A percentile compares a stretch with the other conserved stretches of the same genome.
phyloP scores from a whole-genome alignment of 1,139 yeast genomes.

The Pichia sp. region DNA sequence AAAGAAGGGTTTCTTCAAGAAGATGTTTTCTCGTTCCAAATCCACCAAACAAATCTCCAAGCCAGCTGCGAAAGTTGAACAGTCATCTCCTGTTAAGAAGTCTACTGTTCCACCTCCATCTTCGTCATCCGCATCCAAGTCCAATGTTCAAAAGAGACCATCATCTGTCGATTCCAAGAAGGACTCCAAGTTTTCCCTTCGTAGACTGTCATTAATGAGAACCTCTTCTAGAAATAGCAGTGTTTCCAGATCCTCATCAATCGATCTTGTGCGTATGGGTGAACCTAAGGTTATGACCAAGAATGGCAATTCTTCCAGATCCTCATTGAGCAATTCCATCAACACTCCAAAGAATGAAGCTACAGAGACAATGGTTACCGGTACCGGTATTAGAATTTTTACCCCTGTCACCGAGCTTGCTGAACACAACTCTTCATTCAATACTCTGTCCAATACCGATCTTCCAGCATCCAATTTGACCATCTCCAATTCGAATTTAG shows the following conservation, averaged over 20 bases:
- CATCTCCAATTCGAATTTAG: background rate
- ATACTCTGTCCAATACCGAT: slow-evolving; percentile 4
- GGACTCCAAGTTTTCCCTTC: slow-evolving; percentile 7
- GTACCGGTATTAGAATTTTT: slow-evolving; percentile 1
- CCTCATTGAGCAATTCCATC: background rate
- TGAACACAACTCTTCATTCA: slow-evolving; percentile 3
- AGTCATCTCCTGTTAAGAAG: background rate
- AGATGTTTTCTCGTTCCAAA: slow-evolving; percentile 11
- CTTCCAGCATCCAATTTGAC: background rate
- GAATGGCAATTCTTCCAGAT: background rate
- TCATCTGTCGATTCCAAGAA: background rate
- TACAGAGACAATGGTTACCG: background rate
- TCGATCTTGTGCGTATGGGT: slow-evolving; percentile 2
- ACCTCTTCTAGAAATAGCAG: slow-evolving; percentile 2
- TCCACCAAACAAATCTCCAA: background rate
- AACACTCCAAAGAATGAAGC: background rate
- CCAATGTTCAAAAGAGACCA: background rate
- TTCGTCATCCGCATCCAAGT: background rate
- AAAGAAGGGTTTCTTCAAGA: slow-evolving; percentile 12
- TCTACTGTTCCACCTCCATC: background rate
- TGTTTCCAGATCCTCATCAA: slow-evolving; percentile 5
- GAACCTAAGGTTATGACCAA: background rate
- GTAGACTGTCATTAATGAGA: slow-evolving; percentile 2
- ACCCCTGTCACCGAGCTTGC: slow-evolving; percentile 1
- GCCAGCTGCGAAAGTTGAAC: background rate